These are phyloP conservation scores for Fusarium scirpi DNA, from an alignment of 2,329 filamentous ascomycete genomes.

Conservation along the genomic window DNA sequence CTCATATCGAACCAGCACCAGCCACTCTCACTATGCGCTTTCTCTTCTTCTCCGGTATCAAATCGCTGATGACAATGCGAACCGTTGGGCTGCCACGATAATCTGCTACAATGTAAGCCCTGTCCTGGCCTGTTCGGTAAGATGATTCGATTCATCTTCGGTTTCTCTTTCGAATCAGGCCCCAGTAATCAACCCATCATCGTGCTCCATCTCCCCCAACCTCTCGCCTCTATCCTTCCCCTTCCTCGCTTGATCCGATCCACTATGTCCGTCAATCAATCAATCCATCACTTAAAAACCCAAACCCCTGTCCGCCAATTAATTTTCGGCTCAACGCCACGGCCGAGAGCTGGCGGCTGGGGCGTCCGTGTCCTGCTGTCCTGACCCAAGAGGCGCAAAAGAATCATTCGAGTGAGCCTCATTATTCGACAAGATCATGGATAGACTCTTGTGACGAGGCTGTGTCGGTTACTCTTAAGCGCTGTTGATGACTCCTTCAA, in stretches of 20 bases:
- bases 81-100: constrained; percentile 14
- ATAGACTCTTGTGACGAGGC: not conserved
- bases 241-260: constrained; percentile 18
- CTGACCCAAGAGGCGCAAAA: constrained; percentile 7
- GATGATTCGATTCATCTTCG: constrained; percentile 13
- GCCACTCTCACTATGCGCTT: not conserved
- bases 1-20: constrained; percentile 15
- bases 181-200: constrained; percentile 25
- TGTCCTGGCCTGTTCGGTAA: not conserved
- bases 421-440: constrained; percentile 10
- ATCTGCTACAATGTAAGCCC: constrained; percentile 10
- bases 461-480: constrained; percentile 1
- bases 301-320: constrained; percentile 19
- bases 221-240: constrained; percentile 18
- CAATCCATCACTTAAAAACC: constrained; percentile 15
- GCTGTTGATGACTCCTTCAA: not conserved
- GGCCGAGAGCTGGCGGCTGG: constrained; percentile 17
- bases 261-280: constrained; percentile 1
- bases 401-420: constrained; percentile 35
- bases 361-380: constrained; percentile 8
- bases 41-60: not conserved
- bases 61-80: not conserved
- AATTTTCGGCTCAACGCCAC: constrained; percentile 22
- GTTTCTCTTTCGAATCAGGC: constrained; percentile 21
- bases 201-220: constrained; percentile 11